Evolutionary conservation across 805 yeast genomes (phyloP).

Genomic region (Lipomyces orientalis): DNA sequence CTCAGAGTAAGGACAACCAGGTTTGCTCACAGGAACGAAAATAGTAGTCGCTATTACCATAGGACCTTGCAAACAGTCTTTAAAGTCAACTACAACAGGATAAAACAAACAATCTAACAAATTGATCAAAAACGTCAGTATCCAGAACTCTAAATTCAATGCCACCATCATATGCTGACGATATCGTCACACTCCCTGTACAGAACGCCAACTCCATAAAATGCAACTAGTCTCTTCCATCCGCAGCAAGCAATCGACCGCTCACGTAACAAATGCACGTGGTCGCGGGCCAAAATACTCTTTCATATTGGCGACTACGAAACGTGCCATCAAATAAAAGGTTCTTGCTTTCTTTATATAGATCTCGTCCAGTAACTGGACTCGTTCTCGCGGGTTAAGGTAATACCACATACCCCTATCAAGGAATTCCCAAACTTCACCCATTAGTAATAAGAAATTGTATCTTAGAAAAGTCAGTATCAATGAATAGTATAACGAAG

Average conservation of each 20-base stretch:
- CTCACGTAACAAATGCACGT: neutral
- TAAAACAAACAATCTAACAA: neutral
- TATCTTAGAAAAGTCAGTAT: neutral
- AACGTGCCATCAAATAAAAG: neutral
- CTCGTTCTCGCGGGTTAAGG: neutral
- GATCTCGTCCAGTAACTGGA: neutral
- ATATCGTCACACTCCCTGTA: neutral
- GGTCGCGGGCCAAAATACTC: neutral
- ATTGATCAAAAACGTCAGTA: neutral
- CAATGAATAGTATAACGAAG: neutral
- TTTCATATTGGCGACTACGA: neutral
- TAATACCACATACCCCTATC: constrained; percentile 1
- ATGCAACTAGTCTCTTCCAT: neutral
- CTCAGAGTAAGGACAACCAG: too few relatives aligned
- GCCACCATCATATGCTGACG: neutral
- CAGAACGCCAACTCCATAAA: neutral
- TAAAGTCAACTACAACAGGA: neutral
- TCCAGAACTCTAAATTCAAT: neutral
- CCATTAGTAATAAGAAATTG: neutral
- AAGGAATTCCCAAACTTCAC: neutral
- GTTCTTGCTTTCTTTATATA: neutral
- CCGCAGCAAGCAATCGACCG: neutral
- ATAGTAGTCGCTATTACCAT: neutral
- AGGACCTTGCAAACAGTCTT: neutral
- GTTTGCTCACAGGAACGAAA: neutral